Conservation (phyloP, 129 eudicot species). For the Lactuca sativa region DNA sequence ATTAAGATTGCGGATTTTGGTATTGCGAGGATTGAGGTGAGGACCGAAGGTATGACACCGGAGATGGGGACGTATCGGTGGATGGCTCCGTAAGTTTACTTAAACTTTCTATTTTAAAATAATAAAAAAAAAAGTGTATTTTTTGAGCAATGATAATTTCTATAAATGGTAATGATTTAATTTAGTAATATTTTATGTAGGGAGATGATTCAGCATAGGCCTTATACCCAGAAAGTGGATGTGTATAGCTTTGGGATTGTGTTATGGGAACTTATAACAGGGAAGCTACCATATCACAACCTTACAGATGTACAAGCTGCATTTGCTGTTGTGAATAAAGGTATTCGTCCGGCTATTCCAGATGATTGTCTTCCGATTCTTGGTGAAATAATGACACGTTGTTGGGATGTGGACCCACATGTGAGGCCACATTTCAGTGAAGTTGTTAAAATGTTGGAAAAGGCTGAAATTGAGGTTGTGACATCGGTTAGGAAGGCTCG, state of each 20-base stretch:
- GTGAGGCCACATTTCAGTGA: conserved; percentile 66
- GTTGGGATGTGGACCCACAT: conserved; percentile 76
- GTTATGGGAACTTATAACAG: conserved; percentile 83
- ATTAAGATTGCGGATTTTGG: conserved; percentile 92
- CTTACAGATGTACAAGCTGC: conserved; percentile 87
- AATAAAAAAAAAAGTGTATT: no score
- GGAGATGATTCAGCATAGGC: conserved; percentile 90
- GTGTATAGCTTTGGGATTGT: conserved; percentile 85
- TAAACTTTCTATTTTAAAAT: background rate
- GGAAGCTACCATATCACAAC: conserved; percentile 80
- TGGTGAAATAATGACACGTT: conserved; percentile 70
- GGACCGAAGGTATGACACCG: conserved; percentile 85
- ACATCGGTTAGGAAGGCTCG: conserved; percentile 84
- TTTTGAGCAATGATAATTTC: no score
- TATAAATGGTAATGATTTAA: no score
- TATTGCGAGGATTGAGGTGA: conserved; percentile 80
- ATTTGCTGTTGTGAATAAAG: conserved; percentile 83
- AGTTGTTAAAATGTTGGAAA: conserved; percentile 74
- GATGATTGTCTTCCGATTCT: conserved; percentile 70
- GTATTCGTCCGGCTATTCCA: conserved; percentile 72
- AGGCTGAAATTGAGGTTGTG: conserved; percentile 72
- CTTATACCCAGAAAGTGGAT: conserved; percentile 81
- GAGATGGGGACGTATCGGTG: conserved; percentile 90
- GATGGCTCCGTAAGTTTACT: conserved; percentile 88
- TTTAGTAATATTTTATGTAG: conserved; percentile 29